Evolutionary conservation across 2,329 filamentous ascomycete genomes (phyloP).

Genomic region (Pseudogymnoascus sp.): DNA sequence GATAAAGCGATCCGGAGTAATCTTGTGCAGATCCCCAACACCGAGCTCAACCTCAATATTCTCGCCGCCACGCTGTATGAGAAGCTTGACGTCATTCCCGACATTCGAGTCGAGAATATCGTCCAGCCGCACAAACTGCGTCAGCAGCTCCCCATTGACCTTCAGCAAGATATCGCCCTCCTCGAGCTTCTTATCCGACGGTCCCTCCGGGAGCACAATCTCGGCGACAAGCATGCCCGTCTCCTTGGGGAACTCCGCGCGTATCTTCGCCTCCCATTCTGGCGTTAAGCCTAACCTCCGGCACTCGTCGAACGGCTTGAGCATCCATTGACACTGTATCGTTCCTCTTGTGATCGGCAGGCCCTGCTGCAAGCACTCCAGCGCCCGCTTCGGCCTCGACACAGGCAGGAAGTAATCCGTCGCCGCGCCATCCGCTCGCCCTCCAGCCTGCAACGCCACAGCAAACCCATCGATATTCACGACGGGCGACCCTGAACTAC

Average conservation of each 20-base stretch:
- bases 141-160: constrained; percentile 87
- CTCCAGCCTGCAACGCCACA: constrained; percentile 87
- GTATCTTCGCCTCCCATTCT: constrained; percentile 77
- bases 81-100: constrained; percentile 64
- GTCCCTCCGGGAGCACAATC: constrained; percentile 85
- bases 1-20: constrained; percentile 93
- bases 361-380: constrained; percentile 73
- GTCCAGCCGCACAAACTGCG: constrained; percentile 85
- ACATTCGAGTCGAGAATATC: constrained; percentile 87
- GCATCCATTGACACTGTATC: constrained; percentile 95
- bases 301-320: constrained; percentile 97
- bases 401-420: constrained; percentile 96
- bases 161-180: constrained; percentile 92
- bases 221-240: constrained; percentile 97
- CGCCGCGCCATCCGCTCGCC: constrained; percentile 85
- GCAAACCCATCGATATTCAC: constrained; percentile 91
- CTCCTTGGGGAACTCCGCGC: constrained; percentile 78
- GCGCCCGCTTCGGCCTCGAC: constrained; percentile 77
- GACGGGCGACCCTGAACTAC: constrained; percentile 95
- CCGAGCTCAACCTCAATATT: constrained; percentile 76
- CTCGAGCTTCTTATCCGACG: constrained; percentile 76
- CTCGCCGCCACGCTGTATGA: constrained; percentile 81
- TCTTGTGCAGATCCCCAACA: constrained; percentile 84
- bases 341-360: constrained; percentile 77
- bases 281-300: constrained; percentile 76